Conservation (phyloP, 2,329 filamentous ascomycete species). For the Cercospora sojina region DNA sequence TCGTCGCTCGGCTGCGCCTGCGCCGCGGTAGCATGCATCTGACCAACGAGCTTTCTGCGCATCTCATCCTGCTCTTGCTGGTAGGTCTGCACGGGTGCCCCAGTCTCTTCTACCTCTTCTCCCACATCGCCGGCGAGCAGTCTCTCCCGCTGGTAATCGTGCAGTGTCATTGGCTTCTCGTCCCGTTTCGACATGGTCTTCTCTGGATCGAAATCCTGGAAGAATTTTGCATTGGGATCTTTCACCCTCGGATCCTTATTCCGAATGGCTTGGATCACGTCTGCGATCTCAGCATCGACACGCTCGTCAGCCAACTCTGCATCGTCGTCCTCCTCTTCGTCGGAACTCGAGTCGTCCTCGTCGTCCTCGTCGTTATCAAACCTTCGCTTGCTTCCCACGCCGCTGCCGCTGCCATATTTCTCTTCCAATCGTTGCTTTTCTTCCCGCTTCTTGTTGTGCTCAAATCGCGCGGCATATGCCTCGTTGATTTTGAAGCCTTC, state of each 20-base stretch:
- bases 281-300: constrained; percentile 82
- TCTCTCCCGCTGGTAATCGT: constrained; percentile 90
- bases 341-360: constrained; percentile 65
- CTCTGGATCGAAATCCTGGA: constrained; percentile 62
- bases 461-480: constrained; percentile 84
- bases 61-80: constrained; percentile 83
- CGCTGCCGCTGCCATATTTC: constrained; percentile 62
- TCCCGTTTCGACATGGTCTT: constrained; percentile 48
- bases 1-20: constrained; percentile 42
- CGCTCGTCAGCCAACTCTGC: constrained; percentile 82
- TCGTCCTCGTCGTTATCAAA: constrained; percentile 50
- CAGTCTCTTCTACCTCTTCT: constrained; percentile 57
- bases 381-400: constrained; percentile 21
- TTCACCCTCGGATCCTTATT: constrained; percentile 91
- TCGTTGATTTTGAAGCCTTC: constrained; percentile 75
- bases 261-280: constrained; percentile 81
- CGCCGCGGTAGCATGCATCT: constrained; percentile 68
- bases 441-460: constrained; percentile 96
- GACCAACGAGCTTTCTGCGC: constrained; percentile 72
- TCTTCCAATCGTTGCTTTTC: constrained; percentile 82
- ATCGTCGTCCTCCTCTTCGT: constrained; percentile 84
- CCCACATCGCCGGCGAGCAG: constrained; percentile 71
- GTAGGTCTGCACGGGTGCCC: constrained; percentile 65
- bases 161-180: constrained; percentile 80
- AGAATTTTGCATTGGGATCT: constrained; percentile 77